Conservation (phyloP, 202 grass and related monocot genomes). For the Schoenoplectus tabernaemontani region DNA sequence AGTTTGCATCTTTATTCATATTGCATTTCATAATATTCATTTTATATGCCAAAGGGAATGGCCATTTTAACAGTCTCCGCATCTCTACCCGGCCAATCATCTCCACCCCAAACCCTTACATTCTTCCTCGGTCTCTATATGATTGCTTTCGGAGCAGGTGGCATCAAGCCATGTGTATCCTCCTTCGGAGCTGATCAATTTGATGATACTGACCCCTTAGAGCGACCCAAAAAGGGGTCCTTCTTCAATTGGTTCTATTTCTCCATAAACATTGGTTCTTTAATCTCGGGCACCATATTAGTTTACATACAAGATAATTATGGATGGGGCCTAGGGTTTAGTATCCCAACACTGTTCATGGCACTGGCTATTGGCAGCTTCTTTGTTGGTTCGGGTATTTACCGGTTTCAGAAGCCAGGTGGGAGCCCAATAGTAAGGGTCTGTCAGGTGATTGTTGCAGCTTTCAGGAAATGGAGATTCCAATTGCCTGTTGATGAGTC, state of each 20-base stretch:
- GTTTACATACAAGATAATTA: not conserved
- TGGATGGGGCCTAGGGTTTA: not conserved
- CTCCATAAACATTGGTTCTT: not conserved
- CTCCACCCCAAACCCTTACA: not conserved
- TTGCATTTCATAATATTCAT: not conserved
- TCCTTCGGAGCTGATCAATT: constrained; percentile 92
- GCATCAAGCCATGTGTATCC: constrained; percentile 31
- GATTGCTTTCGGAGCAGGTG: constrained; percentile 27
- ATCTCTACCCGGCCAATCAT: not conserved
- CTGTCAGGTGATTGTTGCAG: constrained; percentile 50
- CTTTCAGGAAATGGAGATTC: constrained; percentile 28
- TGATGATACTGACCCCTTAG: not conserved
- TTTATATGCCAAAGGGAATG: not conserved
- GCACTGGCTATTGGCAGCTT: not conserved
- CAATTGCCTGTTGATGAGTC: constrained; percentile 38
- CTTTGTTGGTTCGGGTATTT: not conserved
- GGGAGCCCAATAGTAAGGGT: constrained; percentile 61
- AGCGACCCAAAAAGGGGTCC: not conserved
- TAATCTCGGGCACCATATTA: not conserved
- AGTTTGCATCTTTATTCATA: not conserved
- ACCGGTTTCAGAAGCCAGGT: constrained; percentile 37
- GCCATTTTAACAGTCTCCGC: not conserved
- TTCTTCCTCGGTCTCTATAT: constrained; percentile 17
- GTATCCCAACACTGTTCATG: not conserved
- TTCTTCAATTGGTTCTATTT: not conserved